Base-by-base conservation (phyloP, 192 early-diverging fungal genomes). In the Funneliformis mosseae region DNA sequence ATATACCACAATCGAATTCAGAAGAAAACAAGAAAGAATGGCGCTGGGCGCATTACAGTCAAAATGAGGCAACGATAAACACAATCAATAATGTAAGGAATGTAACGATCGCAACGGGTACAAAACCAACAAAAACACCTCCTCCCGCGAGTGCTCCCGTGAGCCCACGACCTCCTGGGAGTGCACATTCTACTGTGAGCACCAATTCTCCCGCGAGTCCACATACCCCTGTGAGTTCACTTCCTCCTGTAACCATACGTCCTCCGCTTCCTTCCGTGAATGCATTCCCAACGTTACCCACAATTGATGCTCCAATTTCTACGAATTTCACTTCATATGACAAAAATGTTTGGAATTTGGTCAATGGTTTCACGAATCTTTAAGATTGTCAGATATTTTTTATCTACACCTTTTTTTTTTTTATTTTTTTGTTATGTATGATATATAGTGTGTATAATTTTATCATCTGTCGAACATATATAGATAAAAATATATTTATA, bases 11-110 rank as follows among this genome's bases (percentile, higher is more conserved):
- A 70, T 5, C 69, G 7, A 46, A n/a, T n/a, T 8, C 43, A 2
- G 11, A 21, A 14, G n/a, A 46, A 23, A 46, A 46, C 48, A 63
- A 14, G 23, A 72, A 72, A 28, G 39, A 72, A 72, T 72, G 70
- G 70, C 70, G 70, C 10, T 72, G 70, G 70, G 18, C 43, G 7
- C 41, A 72, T 72, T 72, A 72, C 48, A 45, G 18, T 46, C 70
- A 72, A 46, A 27, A 6, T 8, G 43, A 72, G 10, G 11, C 70
- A 5, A 7, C 66, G 3, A 68, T 10, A 1, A 38, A 28, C 12
- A 3, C 16, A 18, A 39, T 10, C 14, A 38, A 8, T 28, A 38
- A 38, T 14, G n/a, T n/a, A n/a, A n/a, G n/a, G n/a, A 16, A 8
- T 8, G 5, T 7, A 67, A 46, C 69, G n/a, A 45, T 25, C 21